These are phyloP conservation scores for Aspergillus bridgeri DNA, from an alignment of 495 filamentous ascomycete species.

Conservation along the genomic window DNA sequence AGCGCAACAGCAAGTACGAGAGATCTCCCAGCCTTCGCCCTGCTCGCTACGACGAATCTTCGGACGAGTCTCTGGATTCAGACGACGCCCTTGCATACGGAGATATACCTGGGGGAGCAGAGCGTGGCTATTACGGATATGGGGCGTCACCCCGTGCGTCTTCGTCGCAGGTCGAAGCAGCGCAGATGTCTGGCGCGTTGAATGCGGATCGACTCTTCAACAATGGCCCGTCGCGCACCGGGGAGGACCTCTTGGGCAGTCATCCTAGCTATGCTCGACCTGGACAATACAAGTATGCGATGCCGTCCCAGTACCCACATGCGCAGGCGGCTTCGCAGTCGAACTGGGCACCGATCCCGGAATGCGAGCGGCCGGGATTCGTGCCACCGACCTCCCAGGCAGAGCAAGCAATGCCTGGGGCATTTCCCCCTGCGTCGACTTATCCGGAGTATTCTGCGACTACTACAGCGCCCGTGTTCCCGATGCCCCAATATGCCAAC, in stretches of 20 bases:
- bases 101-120: conserved; percentile 17
- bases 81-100: conserved; percentile 41
- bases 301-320: conserved; percentile 29
- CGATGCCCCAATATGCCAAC: conserved; percentile 28
- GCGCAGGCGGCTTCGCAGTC: conserved; percentile 18
- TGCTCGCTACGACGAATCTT: conserved; percentile 28
- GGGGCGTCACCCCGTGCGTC: conserved; percentile 6
- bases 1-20: conserved; percentile 22
- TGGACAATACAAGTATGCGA: conserved; percentile 48
- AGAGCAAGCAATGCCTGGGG: conserved; percentile 36
- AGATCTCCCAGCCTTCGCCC: conserved; percentile 25
- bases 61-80: conserved; percentile 41
- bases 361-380: conserved; percentile 40
- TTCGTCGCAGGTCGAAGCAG: conserved; percentile 6
- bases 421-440: conserved; percentile 30
- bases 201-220: conserved; percentile 3
- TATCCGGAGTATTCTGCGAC: conserved; percentile 23
- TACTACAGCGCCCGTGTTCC: conserved; percentile 16
- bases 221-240: conserved; percentile 8
- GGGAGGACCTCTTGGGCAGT: conserved; percentile 17
- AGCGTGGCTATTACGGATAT: conserved; percentile 19
- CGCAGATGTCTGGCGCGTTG: conserved; percentile 18
- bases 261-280: conserved; percentile 50
- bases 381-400: conserved; percentile 37
- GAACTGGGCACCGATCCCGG: conserved; percentile 39